phyloP scores from a whole-genome alignment of 2,329 filamentous ascomycete species.

The Pseudogymnoascus destructans region DNA sequence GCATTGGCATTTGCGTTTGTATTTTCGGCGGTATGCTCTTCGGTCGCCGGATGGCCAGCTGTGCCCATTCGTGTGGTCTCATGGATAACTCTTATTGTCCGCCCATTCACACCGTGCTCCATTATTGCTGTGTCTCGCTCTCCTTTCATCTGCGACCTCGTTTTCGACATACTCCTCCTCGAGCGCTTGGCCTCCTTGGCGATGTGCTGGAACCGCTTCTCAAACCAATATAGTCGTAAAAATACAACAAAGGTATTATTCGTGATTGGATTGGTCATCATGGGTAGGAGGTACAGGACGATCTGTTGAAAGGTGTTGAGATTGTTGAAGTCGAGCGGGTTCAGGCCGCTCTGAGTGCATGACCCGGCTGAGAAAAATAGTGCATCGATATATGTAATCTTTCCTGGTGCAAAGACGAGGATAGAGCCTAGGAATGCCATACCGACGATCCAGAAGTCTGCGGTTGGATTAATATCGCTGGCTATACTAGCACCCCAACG shows the following conservation, averaged over 20 bases:
- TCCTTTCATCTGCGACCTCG: slow-evolving; percentile 33
- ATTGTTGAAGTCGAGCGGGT: slow-evolving; percentile 58
- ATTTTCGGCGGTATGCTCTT: background rate
- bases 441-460: slow-evolving; percentile 69
- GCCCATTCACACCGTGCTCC: slow-evolving; percentile 46
- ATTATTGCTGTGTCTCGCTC: slow-evolving; percentile 32
- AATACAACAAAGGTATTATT: slow-evolving; percentile 82
- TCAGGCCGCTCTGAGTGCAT: slow-evolving; percentile 85
- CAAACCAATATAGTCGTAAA: slow-evolving; percentile 92
- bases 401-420: slow-evolving; percentile 53
- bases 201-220: slow-evolving; percentile 83
- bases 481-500: background rate
- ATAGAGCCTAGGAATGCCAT: slow-evolving; percentile 63
- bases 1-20: background rate
- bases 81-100: slow-evolving; percentile 54
- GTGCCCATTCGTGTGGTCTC: slow-evolving; percentile 29
- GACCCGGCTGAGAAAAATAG: slow-evolving; percentile 78
- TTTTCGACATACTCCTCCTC: slow-evolving; percentile 47
- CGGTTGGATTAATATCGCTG: slow-evolving; percentile 9
- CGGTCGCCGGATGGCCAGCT: background rate
- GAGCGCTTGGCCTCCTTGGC: slow-evolving; percentile 57
- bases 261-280: slow-evolving; percentile 70
- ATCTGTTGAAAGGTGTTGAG: slow-evolving; percentile 63
- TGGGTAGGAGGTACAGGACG: slow-evolving; percentile 56
- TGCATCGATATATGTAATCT: slow-evolving; percentile 69